Evolutionary conservation across 495 filamentous ascomycete genomes (phyloP).

Genomic region (Daldinia grandis): DNA sequence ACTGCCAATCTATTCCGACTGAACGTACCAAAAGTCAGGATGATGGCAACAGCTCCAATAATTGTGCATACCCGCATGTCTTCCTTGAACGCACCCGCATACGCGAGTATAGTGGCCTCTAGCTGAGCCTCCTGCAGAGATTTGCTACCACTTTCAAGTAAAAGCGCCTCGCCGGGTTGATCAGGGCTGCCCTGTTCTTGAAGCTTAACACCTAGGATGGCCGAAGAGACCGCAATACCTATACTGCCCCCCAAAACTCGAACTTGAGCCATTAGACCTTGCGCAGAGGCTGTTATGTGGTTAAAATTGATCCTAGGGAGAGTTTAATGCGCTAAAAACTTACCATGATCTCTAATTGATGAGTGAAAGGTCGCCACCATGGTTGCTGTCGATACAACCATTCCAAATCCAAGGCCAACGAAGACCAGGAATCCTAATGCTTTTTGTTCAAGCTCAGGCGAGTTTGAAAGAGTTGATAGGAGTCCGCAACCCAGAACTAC

Average conservation of each 20-base stretch:
- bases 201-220: conserved; percentile 50
- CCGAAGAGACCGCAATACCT: conserved; percentile 60
- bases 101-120: conserved; percentile 39
- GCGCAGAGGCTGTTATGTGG: conserved; percentile 52
- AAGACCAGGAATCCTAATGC: conserved; percentile 56
- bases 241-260: conserved; percentile 62
- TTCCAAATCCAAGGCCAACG: conserved; percentile 57
- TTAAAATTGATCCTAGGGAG: conserved; percentile 4
- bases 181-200: conserved; percentile 29
- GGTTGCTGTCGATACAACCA: conserved; percentile 51
- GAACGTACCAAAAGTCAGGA: conserved; percentile 46
- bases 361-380: conserved; percentile 48
- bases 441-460: conserved; percentile 44
- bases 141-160: conserved; percentile 24
- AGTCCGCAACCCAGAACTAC: conserved; percentile 54
- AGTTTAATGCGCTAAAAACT: conserved; percentile 2
- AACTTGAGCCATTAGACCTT: conserved; percentile 61
- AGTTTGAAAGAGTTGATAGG: conserved; percentile 47
- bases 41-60: conserved; percentile 44
- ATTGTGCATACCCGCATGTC: conserved; percentile 52
- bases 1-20: conserved; percentile 37
- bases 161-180: conserved; percentile 34
- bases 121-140: conserved; percentile 17
- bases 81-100: conserved; percentile 50
- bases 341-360: conserved; percentile 51